These are phyloP conservation scores for Backusella westeae DNA, from an alignment of 192 early-diverging fungal genomes.

Conservation along the genomic window DNA sequence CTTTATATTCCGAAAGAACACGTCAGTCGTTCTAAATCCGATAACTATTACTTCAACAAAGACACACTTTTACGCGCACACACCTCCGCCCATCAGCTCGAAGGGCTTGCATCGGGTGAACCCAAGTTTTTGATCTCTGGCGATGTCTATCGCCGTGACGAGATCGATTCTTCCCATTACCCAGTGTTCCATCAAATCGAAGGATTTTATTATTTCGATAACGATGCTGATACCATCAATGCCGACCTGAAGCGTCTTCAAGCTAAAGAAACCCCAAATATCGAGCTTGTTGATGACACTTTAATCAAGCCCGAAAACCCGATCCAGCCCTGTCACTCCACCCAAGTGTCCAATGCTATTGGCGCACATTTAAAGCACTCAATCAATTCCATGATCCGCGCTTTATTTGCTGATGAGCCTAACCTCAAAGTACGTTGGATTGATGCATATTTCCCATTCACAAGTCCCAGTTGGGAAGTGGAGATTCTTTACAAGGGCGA, in stretches of 20 bases:
- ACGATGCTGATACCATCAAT: slow-evolving; percentile 33
- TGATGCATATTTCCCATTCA: slow-evolving; percentile 94
- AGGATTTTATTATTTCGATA: slow-evolving; percentile 74
- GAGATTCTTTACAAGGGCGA: slow-evolving; percentile 91
- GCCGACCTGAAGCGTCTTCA: slow-evolving; percentile 29
- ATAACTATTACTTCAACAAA: slow-evolving; percentile 92
- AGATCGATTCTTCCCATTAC: slow-evolving; percentile 94
- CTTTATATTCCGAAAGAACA: slow-evolving; percentile 83
- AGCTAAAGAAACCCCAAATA: slow-evolving; percentile 5
- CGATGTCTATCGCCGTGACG: slow-evolving; percentile 95
- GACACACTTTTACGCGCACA: slow-evolving; percentile 84
- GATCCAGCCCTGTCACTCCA: slow-evolving; percentile 67
- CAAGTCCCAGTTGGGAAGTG: slow-evolving; percentile 95
- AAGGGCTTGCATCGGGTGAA: slow-evolving; percentile 63
- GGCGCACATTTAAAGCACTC: slow-evolving; percentile 73
- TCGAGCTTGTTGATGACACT: slow-evolving; percentile 48
- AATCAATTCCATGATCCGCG: slow-evolving; percentile 80
- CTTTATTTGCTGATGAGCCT: slow-evolving; percentile 61
- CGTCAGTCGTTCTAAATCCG: slow-evolving; percentile 74
- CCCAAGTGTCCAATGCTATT: slow-evolving; percentile 53
- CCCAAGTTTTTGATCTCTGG: slow-evolving; percentile 87
- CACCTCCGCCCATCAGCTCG: slow-evolving; percentile 91
- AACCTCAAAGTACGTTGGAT: slow-evolving; percentile 91
- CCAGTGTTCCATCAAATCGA: slow-evolving; percentile 99
- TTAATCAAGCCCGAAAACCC: slow-evolving; percentile 66